Evolutionary conservation across 768 basidiomycete genomes (phyloP).

Genomic region (Phallus indusiatus): DNA sequence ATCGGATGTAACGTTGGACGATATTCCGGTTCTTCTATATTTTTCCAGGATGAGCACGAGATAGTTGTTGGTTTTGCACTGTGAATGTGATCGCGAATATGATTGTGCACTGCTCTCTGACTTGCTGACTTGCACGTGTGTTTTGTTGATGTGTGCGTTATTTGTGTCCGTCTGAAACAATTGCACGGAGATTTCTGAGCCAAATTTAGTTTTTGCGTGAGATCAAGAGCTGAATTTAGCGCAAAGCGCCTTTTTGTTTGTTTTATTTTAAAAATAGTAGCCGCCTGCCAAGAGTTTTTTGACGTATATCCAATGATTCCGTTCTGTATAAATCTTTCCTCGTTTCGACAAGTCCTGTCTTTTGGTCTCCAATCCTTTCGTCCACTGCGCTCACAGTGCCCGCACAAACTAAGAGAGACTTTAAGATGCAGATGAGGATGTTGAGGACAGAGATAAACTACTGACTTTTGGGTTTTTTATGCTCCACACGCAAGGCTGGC

Average conservation of each 20-base stretch:
- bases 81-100: too few species aligned
- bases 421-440: too few species aligned
- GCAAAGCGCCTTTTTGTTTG: neutral
- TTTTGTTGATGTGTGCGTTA: too few species aligned
- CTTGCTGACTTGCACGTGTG: too few species aligned
- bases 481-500: neutral
- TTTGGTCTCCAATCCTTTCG: neutral
- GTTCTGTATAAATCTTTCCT: neutral
- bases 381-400: neutral
- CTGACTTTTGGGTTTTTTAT: neutral
- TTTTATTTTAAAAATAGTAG: slow-evolving; percentile 1
- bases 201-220: neutral
- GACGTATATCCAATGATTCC: neutral
- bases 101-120: too few species aligned
- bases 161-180: neutral
- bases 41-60: too few species aligned
- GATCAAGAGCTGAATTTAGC: neutral
- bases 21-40: too few species aligned
- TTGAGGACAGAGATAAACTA: neutral
- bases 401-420: too few species aligned
- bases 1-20: too few species aligned
- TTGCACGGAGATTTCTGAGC: neutral
- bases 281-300: slow-evolving; percentile 5
- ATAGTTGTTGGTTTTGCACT: too few species aligned
- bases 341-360: neutral